These are phyloP conservation scores for Botrytis paeoniae DNA, from an alignment of 2,329 filamentous ascomycete genomes.

Conservation along the genomic window DNA sequence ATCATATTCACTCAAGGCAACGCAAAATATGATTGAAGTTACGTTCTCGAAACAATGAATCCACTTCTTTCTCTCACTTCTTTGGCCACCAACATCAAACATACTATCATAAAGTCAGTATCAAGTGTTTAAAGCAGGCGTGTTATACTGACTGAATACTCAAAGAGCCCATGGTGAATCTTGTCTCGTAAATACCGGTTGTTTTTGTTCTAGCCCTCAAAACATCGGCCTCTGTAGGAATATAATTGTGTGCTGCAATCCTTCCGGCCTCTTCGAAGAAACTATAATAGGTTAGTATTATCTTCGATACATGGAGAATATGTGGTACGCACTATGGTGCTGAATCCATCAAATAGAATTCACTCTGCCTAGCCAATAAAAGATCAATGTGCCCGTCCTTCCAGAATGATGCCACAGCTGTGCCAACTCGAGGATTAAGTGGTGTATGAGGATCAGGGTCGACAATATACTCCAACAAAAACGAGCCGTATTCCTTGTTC, in stretches of 20 bases:
- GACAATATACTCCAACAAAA: slow-evolving; percentile 81
- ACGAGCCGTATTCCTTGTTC: slow-evolving; percentile 73
- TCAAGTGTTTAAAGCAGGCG: not conserved
- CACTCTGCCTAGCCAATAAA: slow-evolving; percentile 89
- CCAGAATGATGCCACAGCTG: slow-evolving; percentile 85
- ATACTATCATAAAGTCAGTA: slow-evolving; percentile 59
- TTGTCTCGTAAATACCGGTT: slow-evolving; percentile 97
- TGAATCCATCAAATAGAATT: slow-evolving; percentile 99
- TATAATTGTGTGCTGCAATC: slow-evolving; percentile 80
- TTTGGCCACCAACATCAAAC: slow-evolving; percentile 97
- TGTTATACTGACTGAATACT: slow-evolving; percentile 83
- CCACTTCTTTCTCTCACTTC: slow-evolving; percentile 99
- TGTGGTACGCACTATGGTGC: slow-evolving; percentile 75
- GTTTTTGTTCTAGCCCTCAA: slow-evolving; percentile 95
- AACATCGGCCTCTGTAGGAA: slow-evolving; percentile 92
- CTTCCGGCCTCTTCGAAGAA: slow-evolving; percentile 92
- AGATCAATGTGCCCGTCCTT: slow-evolving; percentile 78
- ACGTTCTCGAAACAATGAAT: slow-evolving; percentile 99
- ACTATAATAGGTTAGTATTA: slow-evolving; percentile 48
- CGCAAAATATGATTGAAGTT: slow-evolving; percentile 98
- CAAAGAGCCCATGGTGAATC: slow-evolving; percentile 97
- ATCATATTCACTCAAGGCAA: slow-evolving; percentile 96
- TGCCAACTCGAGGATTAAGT: slow-evolving; percentile 75
- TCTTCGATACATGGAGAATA: too few species aligned
- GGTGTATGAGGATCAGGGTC: slow-evolving; percentile 86